Conservation (phyloP, 257 asterid species). For the Solanum stenotomum region DNA sequence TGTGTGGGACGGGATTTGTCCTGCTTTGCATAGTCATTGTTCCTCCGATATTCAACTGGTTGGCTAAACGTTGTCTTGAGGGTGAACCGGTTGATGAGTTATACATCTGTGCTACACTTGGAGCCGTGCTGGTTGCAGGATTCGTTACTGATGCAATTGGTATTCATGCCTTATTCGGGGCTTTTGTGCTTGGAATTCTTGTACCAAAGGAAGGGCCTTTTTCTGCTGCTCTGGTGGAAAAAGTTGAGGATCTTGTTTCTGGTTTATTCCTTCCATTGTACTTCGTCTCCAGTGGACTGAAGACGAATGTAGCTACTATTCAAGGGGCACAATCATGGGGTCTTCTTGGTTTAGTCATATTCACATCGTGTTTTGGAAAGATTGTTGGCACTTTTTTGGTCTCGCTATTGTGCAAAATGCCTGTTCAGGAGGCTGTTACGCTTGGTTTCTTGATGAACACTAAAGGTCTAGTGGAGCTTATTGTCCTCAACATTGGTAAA, state of each 20-base stretch:
- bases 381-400: slow-evolving; percentile 30
- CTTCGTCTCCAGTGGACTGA: slow-evolving; percentile 38
- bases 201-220: slow-evolving; percentile 34
- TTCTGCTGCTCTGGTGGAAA: slow-evolving; percentile 25
- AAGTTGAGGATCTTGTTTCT: slow-evolving; percentile 37
- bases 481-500: slow-evolving; percentile 41
- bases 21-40: not conserved
- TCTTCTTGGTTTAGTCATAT: slow-evolving; percentile 28
- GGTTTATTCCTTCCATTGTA: slow-evolving; percentile 36
- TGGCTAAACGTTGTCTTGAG: slow-evolving; percentile 12
- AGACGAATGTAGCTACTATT: slow-evolving; percentile 31
- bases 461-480: slow-evolving; percentile 40
- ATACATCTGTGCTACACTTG: slow-evolving; percentile 15
- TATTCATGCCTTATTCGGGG: slow-evolving; percentile 29
- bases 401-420: slow-evolving; percentile 18
- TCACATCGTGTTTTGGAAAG: slow-evolving; percentile 35
- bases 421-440: slow-evolving; percentile 19
- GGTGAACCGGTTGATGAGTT: slow-evolving; percentile 24
- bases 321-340: slow-evolving; percentile 41
- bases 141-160: slow-evolving; percentile 25
- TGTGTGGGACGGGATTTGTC: slow-evolving; percentile 16
- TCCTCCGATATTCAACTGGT: slow-evolving; percentile 23
- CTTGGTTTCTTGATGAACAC: slow-evolving; percentile 41
- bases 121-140: slow-evolving; percentile 14
- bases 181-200: slow-evolving; percentile 22